phyloP scores from a whole-genome alignment of 2,329 filamentous ascomycete genomes.

The Diaporthe sp. region DNA sequence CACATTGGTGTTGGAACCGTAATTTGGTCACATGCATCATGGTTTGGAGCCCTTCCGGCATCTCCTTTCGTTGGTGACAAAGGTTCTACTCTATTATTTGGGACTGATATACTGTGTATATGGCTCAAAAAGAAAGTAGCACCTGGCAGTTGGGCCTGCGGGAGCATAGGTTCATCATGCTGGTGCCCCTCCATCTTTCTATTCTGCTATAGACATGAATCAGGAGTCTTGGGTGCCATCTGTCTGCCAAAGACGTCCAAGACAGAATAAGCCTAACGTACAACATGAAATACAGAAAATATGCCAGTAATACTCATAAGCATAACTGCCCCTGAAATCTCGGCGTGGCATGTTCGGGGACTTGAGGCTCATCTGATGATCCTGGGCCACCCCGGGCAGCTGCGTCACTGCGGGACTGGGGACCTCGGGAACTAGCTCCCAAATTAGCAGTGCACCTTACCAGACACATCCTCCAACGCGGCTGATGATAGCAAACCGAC shows the following conservation, averaged over 20 bases:
- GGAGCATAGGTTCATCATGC: not conserved
- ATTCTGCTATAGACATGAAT: too few relatives aligned
- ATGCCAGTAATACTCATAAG: not conserved
- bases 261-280: too few relatives aligned
- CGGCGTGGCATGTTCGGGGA: slow-evolving; percentile 21
- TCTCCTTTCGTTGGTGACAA: not conserved
- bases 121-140: not conserved
- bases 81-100: too few relatives aligned
- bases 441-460: slow-evolving; percentile 17
- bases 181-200: too few relatives aligned
- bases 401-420: slow-evolving; percentile 25
- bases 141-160: not conserved
- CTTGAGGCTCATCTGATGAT: slow-evolving; percentile 23
- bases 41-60: not conserved
- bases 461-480: slow-evolving; percentile 8
- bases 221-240: not conserved
- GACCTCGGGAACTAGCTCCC: slow-evolving; percentile 18
- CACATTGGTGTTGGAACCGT: not conserved
- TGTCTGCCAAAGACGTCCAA: too few relatives aligned
- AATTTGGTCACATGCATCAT: not conserved
- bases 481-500: slow-evolving; percentile 20
- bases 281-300: not conserved
- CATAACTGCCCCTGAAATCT: slow-evolving; percentile 11
- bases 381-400: not conserved
- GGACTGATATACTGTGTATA: too few relatives aligned